phyloP scores from a whole-genome alignment of 2,329 filamentous ascomycete species.

The Neurospora sp. region DNA sequence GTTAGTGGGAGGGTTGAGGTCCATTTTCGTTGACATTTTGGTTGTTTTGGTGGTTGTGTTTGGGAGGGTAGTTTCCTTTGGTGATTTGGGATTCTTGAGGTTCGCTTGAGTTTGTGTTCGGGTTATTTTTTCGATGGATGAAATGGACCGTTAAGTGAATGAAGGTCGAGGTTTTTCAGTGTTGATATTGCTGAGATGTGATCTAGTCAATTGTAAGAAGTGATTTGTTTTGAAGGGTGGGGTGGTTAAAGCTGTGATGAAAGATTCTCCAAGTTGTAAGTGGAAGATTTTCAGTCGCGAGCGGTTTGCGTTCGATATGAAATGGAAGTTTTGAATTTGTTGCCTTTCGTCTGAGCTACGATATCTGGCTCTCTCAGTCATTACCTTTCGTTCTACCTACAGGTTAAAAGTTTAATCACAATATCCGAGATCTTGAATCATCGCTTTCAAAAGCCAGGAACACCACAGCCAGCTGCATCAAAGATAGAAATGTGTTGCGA shows the following conservation, averaged over 20 bases:
- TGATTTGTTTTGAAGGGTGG: background rate
- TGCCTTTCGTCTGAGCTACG: background rate
- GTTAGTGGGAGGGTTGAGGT: background rate
- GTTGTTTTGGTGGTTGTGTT: background rate
- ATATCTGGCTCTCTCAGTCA: background rate
- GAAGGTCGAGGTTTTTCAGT: background rate
- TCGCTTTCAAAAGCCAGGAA: background rate
- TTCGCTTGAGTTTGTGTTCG: background rate
- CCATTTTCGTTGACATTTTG: conserved; percentile 11
- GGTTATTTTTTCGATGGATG: background rate
- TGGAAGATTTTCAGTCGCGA: background rate
- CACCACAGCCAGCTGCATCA: background rate
- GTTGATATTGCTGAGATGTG: background rate
- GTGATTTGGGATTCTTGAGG: too few species aligned
- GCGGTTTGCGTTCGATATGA: background rate
- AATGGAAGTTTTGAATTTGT: background rate
- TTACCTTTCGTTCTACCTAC: background rate
- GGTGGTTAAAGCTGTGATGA: background rate
- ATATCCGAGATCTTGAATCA: background rate
- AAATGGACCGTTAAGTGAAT: background rate
- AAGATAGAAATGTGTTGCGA: background rate
- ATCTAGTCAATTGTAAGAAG: background rate
- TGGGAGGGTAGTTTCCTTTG: too few species aligned
- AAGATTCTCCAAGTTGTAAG: background rate
- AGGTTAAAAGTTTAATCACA: background rate